Evolutionary conservation across 2,329 filamentous ascomycete genomes (phyloP).

Genomic region (Mariannaea elegans): DNA sequence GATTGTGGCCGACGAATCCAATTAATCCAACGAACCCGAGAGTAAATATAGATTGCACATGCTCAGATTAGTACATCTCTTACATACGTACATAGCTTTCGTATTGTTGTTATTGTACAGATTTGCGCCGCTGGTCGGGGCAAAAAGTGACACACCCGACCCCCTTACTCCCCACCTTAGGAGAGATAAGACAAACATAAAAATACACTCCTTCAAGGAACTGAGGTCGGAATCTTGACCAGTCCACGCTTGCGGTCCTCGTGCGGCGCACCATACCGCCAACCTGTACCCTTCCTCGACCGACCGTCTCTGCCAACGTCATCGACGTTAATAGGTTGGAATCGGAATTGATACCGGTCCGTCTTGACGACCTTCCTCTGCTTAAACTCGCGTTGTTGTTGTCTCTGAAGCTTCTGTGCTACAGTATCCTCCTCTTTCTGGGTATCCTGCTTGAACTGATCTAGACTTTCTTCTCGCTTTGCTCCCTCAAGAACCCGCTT

Average conservation of each 20-base stretch:
- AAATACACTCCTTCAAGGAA: conserved; percentile 53
- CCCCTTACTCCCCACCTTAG: conserved; percentile 1
- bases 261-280: conserved; percentile 70
- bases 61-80: conserved; percentile 31
- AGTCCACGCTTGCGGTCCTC: conserved; percentile 70
- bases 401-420: conserved; percentile 44
- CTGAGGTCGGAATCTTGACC: conserved; percentile 73
- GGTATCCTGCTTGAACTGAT: conserved; percentile 53
- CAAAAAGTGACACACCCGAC: conserved; percentile 8
- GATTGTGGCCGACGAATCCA: conserved; percentile 47
- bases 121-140: conserved; percentile 25
- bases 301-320: conserved; percentile 64
- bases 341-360: conserved; percentile 69
- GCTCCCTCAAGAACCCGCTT: conserved; percentile 53
- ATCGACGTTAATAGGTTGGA: conserved; percentile 67
- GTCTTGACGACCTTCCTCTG: conserved; percentile 53
- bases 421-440: conserved; percentile 54
- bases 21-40: conserved; percentile 50
- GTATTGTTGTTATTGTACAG: conserved; percentile 39
- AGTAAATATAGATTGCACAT: conserved; percentile 23
- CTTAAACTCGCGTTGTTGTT: conserved; percentile 49
- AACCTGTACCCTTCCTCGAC: conserved; percentile 62
- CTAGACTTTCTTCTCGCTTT: conserved; percentile 47
- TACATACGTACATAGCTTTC: conserved; percentile 33
- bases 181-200: conserved; percentile 28